Conservation (phyloP, 148 eudicot genomes). For the Rheum nobile region DNA sequence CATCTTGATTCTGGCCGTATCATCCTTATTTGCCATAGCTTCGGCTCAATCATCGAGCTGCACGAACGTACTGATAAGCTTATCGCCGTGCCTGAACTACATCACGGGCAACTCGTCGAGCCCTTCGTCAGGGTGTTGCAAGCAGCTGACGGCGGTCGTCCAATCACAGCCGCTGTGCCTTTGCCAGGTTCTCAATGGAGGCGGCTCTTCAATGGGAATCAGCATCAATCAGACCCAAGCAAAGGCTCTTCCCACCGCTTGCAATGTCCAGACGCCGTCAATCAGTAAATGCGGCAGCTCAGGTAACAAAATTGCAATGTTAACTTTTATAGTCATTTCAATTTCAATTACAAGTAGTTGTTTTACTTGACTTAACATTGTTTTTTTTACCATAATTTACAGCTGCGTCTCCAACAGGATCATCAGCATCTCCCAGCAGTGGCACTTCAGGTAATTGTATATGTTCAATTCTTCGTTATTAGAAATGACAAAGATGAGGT, state of each 20-base stretch:
- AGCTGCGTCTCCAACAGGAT: constrained; percentile 33
- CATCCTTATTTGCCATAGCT: constrained; percentile 11
- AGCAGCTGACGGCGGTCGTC: constrained; percentile 17
- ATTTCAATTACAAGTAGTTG: neutral
- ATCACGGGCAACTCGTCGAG: constrained; percentile 22
- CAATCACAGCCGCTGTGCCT: constrained; percentile 21
- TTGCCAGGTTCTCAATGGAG: constrained; percentile 18
- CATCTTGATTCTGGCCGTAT: neutral
- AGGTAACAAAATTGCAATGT: constrained; percentile 12
- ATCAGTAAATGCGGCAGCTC: constrained; percentile 24
- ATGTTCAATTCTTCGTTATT: no score
- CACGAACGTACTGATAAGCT: constrained; percentile 19
- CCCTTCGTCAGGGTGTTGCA: constrained; percentile 32
- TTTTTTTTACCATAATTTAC: constrained; percentile 3
- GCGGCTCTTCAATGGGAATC: constrained; percentile 21
- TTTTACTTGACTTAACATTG: neutral
- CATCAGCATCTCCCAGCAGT: constrained; percentile 24
- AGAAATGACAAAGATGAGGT: no score
- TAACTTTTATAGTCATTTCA: neutral
- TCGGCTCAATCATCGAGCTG: constrained; percentile 24
- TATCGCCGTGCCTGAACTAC: constrained; percentile 36
- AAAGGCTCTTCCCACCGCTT: constrained; percentile 24
- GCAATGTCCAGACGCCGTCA: constrained; percentile 22
- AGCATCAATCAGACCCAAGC: constrained; percentile 30
- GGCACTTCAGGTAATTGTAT: constrained; percentile 23